Percentiles rank a stretch among this genome's conserved stretches.
Conservation (phyloP, 2,329 filamentous ascomycete species). For the Ceratocystis lukuohia region DNA sequence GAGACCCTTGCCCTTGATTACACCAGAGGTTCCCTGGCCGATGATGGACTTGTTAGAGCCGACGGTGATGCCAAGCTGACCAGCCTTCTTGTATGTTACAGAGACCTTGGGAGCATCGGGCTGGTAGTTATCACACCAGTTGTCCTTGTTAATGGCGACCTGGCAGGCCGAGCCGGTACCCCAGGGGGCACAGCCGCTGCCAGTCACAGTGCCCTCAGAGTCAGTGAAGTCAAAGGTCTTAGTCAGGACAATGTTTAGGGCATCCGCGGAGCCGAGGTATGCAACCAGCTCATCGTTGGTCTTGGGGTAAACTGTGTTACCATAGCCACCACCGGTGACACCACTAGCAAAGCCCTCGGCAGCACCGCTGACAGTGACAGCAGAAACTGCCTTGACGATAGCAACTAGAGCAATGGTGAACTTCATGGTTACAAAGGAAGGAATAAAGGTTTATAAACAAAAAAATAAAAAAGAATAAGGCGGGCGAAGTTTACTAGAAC, state of each 20-base stretch:
- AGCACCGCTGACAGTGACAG: conserved; percentile 26
- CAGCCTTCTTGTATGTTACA: conserved; percentile 40
- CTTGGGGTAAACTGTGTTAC: conserved; percentile 39
- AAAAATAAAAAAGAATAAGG: conserved; percentile 10
- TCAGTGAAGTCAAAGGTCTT: conserved; percentile 43
- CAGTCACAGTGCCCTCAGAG: conserved; percentile 39
- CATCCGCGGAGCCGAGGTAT: conserved; percentile 41
- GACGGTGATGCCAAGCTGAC: conserved; percentile 37
- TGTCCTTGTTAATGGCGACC: conserved; percentile 45
- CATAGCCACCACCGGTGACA: conserved; percentile 47
- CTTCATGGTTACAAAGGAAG: conserved; percentile 20
- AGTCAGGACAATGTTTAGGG: conserved; percentile 45
- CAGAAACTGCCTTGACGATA: conserved; percentile 23
- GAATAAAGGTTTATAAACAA: neutral
- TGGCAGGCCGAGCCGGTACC: conserved; percentile 42
- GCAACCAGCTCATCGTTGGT: conserved; percentile 42
- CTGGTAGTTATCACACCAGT: conserved; percentile 48
- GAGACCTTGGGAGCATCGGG: conserved; percentile 33
- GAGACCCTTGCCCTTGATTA: conserved; percentile 46
- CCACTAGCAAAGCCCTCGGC: conserved; percentile 35
- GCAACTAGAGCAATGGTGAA: conserved; percentile 21
- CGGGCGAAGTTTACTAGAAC: neutral
- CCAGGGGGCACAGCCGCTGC: conserved; percentile 44
- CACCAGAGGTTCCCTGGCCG: conserved; percentile 37
- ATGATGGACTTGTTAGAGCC: conserved; percentile 45